Base-by-base conservation (phyloP, 2,329 filamentous ascomycete species). In the Arachnomyces sp. region DNA sequence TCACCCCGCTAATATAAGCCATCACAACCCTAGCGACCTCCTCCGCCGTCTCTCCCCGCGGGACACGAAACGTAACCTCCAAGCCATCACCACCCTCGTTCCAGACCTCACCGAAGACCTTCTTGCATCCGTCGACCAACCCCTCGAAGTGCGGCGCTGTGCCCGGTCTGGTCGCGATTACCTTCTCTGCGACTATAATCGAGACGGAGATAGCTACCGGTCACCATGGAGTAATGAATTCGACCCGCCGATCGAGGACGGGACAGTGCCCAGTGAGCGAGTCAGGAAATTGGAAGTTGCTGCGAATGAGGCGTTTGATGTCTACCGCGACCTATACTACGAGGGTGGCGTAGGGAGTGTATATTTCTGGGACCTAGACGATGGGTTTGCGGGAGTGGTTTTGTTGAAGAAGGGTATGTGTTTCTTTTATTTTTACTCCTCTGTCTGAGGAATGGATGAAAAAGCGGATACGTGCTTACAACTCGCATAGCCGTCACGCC, bases 161-260 rank as follows among this genome's bases (percentile, higher is more conserved):
- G 79, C 80, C 53, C 85, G 89, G 67, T 84, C 86, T 25, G 87
- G 88, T 54, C 85, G 90, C 52, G 92, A 96, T 69, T 98, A 95
- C 72, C 80, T 98, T 38, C 84, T 95, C 57, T 98, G 92, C 74
- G 92, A 98, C 76, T 98, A 98, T 77, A 98, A 98, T 75, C 89
- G 92, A 50, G 92, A 98, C 67, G 92, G 92, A 47, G 90, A 95
- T 70, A 93, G 85, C 68, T 95, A 95, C 76, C 84, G 92, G 47
- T 94, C 86, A 50, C 92, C 92, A n/a, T 98, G 92, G 92, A 92
- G 84, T 69, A 96, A 96, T 69, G 85, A 95, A 67, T 98, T 98
- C 65, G 88, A 96, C 62, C 92, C 90, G 13, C 84, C 88, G 11
- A 75, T 95, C 44, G 82, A 85, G 36, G 89, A 94, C 59, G 86